A percentile compares a stretch with the other conserved stretches of the same genome.
phyloP scores from a whole-genome alignment of 2,329 filamentous ascomycete species.

The Ophiostoma fasciatum region DNA sequence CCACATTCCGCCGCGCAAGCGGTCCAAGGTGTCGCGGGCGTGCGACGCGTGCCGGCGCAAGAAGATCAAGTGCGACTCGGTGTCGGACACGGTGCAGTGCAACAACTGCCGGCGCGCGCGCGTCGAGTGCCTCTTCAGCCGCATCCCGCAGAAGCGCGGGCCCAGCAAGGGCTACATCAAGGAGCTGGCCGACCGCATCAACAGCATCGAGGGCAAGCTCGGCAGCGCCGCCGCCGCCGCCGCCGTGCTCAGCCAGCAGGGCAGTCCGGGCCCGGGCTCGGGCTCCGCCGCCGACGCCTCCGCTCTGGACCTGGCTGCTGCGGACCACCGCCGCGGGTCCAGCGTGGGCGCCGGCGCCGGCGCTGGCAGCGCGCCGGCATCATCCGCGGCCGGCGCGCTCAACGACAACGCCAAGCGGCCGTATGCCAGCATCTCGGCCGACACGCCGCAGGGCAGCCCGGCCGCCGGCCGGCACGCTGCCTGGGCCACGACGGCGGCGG shows the following conservation, averaged over 20 bases:
- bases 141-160: conserved; percentile 75
- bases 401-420: conserved; percentile 32
- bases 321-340: conserved; percentile 22
- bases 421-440: conserved; percentile 31
- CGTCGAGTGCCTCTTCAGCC: conserved; percentile 71
- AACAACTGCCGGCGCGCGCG: conserved; percentile 66
- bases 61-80: conserved; percentile 79
- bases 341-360: conserved; percentile 22
- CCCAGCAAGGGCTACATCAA: conserved; percentile 95
- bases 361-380: conserved; percentile 4
- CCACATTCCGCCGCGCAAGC: conserved; percentile 53
- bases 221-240: conserved; percentile 26
- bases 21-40: conserved; percentile 74
- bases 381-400: conserved; percentile 6
- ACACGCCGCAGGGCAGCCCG: conserved; percentile 21
- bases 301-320: no score
- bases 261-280: background rate
- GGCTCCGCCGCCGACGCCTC: conserved; percentile 27
- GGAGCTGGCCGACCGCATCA: conserved; percentile 72
- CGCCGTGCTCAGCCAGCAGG: conserved; percentile 5
- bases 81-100: conserved; percentile 60
- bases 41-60: conserved; percentile 83
- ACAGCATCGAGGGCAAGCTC: conserved; percentile 68
- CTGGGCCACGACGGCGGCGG: conserved; percentile 33
- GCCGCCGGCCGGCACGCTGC: conserved; percentile 26